Evolutionary conservation across 2,329 filamentous ascomycete species (phyloP), one percentile per base, ranked within the genome.

Genomic region (Catunica adiposa): DNA sequence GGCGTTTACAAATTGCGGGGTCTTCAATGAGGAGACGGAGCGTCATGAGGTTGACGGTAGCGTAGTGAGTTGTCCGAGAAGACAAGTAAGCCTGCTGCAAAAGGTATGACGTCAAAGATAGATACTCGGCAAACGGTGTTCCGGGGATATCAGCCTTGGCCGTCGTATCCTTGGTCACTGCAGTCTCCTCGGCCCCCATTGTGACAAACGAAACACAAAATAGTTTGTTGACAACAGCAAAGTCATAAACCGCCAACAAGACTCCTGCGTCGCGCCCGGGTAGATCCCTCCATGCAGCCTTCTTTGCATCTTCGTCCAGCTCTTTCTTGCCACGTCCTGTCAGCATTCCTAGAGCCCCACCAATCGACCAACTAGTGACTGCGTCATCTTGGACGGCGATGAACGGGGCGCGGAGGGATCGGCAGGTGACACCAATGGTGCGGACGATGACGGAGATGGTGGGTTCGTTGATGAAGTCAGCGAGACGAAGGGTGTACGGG

Each of bases 81-180:
- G 88, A 94, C 20, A 92, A 80, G 67, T 96, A 85, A 1, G 92
- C 89, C 69, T 98, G 90, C 62, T 96, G 89, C 51, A 94, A 78
- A 31, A 97, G 77, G 68, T 98, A 98, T 2, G 90, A 97, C 2
- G 86, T 86, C 46, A 95, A 74, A 0, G 90, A 97, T 26, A 97
- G 71, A 64, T 90, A 94, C 62, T 79, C 82, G 50, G 84, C 80
- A 60, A 98, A 82, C 0, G 89, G 85, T 1, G 83, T 77, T 63
- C 90, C 82, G n/a, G n/a, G n/a, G n/a, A n/a, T n/a, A n/a, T n/a
- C 23, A 22, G 20, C 11, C 48, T 23, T n/a, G 40, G 40, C 51
- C 22, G 14, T 42, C 15, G 23, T 50, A n/a, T 23, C 29, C 7
- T 1, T 29, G 14, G 23, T 7, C 3, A 25, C n/a, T 22, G 25